Base-by-base conservation (phyloP, 1,139 yeast species). In the Lodderomyces theae region DNA sequence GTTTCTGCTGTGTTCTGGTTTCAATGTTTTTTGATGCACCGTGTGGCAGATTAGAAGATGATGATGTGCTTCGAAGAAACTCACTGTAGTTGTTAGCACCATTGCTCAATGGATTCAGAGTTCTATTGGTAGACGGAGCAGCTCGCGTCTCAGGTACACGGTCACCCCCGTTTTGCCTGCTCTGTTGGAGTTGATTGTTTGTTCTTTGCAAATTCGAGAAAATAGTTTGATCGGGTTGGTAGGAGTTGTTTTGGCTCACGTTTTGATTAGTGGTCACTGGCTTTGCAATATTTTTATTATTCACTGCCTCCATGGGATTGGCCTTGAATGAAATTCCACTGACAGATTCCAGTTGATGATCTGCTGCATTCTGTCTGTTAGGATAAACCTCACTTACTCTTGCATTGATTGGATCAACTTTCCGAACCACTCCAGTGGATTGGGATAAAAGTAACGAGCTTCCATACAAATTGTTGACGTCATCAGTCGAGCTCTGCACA, bases 1-100 rank as follows among this genome's bases (percentile, higher is more conserved):
- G 70, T 47, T 84, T 75, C 53, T 86, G 92, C 54, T 86, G 95
- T 0, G 95, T 86, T 59, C 95, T 72, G 0, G 88, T 82, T 39
- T 56, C 60, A 10, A 46, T 43, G 39, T 53, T 58, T 37, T 54
- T 57, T 37, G 34, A 43, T 42, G 39, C 34, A 13, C 38, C 42
- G 26, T 37, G 38, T 33, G 29, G 42, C 19, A 43, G 50, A 3
- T 44, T 24, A 12, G 49, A 43, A 15, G 50, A 35, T 10, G 50
- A 49, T 28, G 44, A 41, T 31, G 48, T 53, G 36, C 51, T 53
- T 22, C 53, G 56, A 34, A 64, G 56, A 37, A 64, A 65, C 46
- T 64, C 61, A 15, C 66, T 51, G 42, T 64, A 65, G 50, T 66
- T 64, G 38, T 59, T 62, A 5, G 61, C 61, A 2, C 58, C 64